Base-by-base conservation (phyloP, 2,329 filamentous ascomycete species). In the Aureobasidium sp. region DNA sequence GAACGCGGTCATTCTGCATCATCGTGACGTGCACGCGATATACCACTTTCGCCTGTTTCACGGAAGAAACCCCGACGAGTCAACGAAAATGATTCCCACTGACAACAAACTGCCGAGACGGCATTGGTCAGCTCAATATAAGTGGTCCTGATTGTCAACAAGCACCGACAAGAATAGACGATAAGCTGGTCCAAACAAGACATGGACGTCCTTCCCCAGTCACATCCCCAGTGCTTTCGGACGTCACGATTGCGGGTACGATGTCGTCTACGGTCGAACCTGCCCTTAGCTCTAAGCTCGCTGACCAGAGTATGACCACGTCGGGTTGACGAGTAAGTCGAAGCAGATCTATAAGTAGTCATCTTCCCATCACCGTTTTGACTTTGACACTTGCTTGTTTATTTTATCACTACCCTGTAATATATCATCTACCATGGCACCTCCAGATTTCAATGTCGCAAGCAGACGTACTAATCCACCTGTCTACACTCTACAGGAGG, bases 101-200 rank as follows among this genome's bases (percentile, higher is more conserved):
- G 21, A 21, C 21, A 29, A 30, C 27, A 21, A 57, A 57, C 53
- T 47, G 42, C 53, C 53, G 42, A 27, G 25, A 6, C 7, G 39
- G n/a, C 53, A 45, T 57, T 57, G 53, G 53, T 57, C 53, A 57
- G 41, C 53, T 57, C 47, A 42, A 55, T 34, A 34, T 55, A 34
- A 42, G 2, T 55, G 37, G 8, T 9, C 2, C n/a, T 36, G 7
- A 15, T 34, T 5, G 29, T 25, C 13, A 10, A 27, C 15, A 30
- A 29, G 45, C 13, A 32, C n/a, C 4, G 45, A 48, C 45, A 44
- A 55, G 52, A n/a, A 41, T 42, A 41, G 36, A 25, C 27, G 27
- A 54, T 16, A 8, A 32, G 25, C 37, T 15, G 1, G 27, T 7
- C 7, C n/a, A 3, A 8, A 30, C 27, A 32, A 2, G 15, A 54